Base-by-base conservation (phyloP, 768 basidiomycete species). In the Suillus placidus region DNA sequence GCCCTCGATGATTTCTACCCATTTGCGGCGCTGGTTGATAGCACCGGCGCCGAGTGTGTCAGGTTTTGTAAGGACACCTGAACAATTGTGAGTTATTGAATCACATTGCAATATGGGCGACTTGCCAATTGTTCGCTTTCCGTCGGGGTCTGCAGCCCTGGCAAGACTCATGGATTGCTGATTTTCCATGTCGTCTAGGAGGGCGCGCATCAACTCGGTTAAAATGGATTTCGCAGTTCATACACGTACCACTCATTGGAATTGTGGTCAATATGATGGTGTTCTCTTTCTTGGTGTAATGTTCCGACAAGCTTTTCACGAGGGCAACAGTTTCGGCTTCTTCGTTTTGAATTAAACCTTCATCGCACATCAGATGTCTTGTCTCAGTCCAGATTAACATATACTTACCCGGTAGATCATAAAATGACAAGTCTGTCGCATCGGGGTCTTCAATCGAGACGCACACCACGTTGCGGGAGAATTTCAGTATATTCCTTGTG, bases 11-110 rank as follows among this genome's bases (percentile, higher is more conserved):
- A 82, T 74, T 54, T 82, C 80, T 8, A 84, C 71, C 82, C 84
- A 86, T 32, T 73, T 47, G 26, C 76, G 65, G 14, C 77, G 76
- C 56, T 79, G 64, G 66, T 81, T 74, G 4, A 72, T 76, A 30
- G 80, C 68, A 7, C 81, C 79, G 2, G 65, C n/a, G 0, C 78
- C 72, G 6, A 88, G 71, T 55, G 81, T 81, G 68, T 87, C 86
- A 0, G 83, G 81, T 72, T 87, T 87, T 4, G 85, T 87, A 42
- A 87, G 73, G 6, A 88, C 86, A 60, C 84, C 85, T 86, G 32
- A 23, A 64, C 0, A 9, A 42, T 6, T 30, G 60, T 66, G 8
- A 58, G 62, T 47, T 32, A 12, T 23, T 18, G 6, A 47, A 18
- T 45, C 32, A 34, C 2, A 55, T 2, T 26, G 30, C 23, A 18